Evolutionary conservation across 306 rosid species (phyloP), one percentile per base, ranked within the genome.

Genomic region (Trifolium repens): DNA sequence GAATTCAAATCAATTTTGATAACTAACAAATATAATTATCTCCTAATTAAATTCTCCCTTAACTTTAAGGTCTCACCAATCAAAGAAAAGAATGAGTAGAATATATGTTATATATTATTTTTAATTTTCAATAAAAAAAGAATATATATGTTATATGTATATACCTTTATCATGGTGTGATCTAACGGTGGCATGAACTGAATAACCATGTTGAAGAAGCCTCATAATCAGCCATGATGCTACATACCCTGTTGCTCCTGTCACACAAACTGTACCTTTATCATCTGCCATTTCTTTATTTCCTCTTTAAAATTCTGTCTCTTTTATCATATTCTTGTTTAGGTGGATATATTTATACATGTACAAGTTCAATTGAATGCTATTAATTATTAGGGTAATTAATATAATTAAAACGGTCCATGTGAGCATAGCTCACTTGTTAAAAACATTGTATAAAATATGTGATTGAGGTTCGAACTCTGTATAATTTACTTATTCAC

Each of bases 171-270:
- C 4, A 40, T 16, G 85, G 85, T 58, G 83, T 81, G 57, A 62
- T 86, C 96, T 76, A 34, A 90, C 69, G 1, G 96, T 90, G 19
- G 92, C 73, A 35, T 75, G 76, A 24, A 90, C 85, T 0, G 78
- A 77, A 40, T 84, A 88, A 50, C 90, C 92, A 74, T 42, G 78
- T 58, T 81, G 84, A 69, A 90, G 96, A 49, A 90, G 90, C 22
- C 77, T 82, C 89, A 74, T 81, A 52, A 90, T 79, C 47, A 90
- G 72, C 96, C 92, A 90, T 10, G 96, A 88, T 1, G 80, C 96
- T 5, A 88, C 37, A 64, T 60, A 90, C 19, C 96, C 92, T 1
- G 86, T 86, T 37, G 85, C 92, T 13, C 96, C 90, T 2, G 92
- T 90, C 8, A 90, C 92, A 79, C 87, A 88, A 65, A 86, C 88